Conservation (phyloP, 75 land plant genomes). For the Ceratopteris richardii region DNA sequence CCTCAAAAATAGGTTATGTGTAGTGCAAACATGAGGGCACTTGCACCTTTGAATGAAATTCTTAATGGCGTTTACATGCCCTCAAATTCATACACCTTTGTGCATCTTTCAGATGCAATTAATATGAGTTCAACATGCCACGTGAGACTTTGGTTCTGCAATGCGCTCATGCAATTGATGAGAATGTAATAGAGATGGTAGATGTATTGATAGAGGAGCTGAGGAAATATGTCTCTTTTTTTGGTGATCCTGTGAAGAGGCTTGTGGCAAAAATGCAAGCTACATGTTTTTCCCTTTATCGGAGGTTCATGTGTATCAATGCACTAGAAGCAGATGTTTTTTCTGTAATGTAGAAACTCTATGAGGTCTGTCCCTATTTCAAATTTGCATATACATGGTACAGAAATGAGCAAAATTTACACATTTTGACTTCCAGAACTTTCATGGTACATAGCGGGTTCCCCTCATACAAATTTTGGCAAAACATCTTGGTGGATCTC, state of each 20-base stretch:
- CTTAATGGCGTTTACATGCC: neutral
- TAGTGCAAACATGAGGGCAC: neutral
- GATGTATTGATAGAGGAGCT: conserved; percentile 46
- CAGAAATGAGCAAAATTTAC: conserved; percentile 58
- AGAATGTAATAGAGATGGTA: conserved; percentile 46
- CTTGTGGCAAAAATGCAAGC: conserved; percentile 69
- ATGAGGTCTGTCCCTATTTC: conserved; percentile 90
- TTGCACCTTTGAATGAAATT: neutral
- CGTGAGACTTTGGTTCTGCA: conserved; percentile 31
- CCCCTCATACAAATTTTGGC: conserved; percentile 61
- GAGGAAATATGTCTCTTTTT: conserved; percentile 70
- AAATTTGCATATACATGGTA: conserved; percentile 87
- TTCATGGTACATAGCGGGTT: conserved; percentile 80
- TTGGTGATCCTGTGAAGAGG: conserved; percentile 83
- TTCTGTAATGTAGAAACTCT: conserved; percentile 90
- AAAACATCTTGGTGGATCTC: conserved; percentile 33
- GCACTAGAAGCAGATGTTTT: conserved; percentile 57
- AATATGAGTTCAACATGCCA: neutral
- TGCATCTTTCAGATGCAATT: neutral
- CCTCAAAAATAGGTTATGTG: neutral
- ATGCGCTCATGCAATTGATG: conserved; percentile 59
- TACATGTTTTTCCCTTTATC: conserved; percentile 65
- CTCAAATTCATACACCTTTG: neutral
- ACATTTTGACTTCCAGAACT: conserved; percentile 83
- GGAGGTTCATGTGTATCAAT: conserved; percentile 72